Conservation (phyloP, 2,329 filamentous ascomycete species). For the Ophiostoma tasmaniense region DNA sequence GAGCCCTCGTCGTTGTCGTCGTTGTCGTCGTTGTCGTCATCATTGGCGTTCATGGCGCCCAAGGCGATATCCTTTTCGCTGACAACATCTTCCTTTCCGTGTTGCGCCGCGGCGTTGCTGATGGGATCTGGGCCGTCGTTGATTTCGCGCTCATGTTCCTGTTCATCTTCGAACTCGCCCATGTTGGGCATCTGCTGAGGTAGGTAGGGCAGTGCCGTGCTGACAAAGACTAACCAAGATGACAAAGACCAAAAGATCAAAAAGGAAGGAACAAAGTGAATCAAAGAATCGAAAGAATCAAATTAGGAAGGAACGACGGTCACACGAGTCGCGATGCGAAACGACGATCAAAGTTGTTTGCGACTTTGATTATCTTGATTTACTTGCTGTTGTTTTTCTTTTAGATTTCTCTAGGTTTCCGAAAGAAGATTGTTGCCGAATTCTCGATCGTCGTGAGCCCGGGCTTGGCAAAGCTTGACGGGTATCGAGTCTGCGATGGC, state of each 20-base stretch:
- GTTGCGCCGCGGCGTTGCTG: conserved; percentile 9
- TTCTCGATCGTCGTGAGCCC: not conserved
- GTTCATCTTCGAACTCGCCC: conserved; percentile 18
- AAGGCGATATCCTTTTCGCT: conserved; percentile 20
- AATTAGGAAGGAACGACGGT: not conserved
- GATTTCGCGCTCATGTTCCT: conserved; percentile 20
- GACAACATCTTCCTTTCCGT: conserved; percentile 17
- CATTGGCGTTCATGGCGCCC: conserved; percentile 30
- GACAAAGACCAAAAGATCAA: not conserved
- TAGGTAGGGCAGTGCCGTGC: not conserved
- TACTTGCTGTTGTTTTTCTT: not conserved
- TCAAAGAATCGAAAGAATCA: not conserved
- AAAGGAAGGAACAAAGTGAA: not conserved
- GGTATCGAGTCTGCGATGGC: not conserved
- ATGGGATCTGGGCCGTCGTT: conserved; percentile 20
- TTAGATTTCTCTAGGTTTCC: not conserved
- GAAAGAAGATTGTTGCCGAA: not conserved
- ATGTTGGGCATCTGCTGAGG: conserved; percentile 8
- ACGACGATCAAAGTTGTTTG: not conserved
- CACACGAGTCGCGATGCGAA: not conserved
- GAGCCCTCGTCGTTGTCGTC: conserved; percentile 11
- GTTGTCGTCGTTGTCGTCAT: conserved; percentile 22
- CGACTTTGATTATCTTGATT: not conserved
- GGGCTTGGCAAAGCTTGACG: conserved; percentile 10
- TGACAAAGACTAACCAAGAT: not conserved